A percentile compares a stretch with the other conserved stretches of the same genome.
Conservation (phyloP, 768 basidiomycete genomes). For the Erythrobasidium yunnanense region DNA sequence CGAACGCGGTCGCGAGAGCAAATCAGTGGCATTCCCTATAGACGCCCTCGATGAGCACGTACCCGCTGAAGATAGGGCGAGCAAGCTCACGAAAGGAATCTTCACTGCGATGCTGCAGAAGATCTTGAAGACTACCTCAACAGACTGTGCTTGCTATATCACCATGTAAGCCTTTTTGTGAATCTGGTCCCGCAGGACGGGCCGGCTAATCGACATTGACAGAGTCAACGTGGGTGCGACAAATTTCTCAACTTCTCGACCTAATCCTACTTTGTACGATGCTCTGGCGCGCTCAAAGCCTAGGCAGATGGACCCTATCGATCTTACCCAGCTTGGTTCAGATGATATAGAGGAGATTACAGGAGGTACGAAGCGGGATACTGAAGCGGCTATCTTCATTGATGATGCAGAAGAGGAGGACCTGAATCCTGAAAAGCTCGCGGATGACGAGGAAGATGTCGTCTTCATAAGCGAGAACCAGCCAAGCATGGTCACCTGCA, state of each 20-base stretch:
- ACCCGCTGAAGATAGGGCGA: slow-evolving; percentile 3
- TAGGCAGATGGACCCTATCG: not conserved
- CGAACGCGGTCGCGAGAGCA: slow-evolving; percentile 13
- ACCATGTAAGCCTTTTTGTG: slow-evolving; percentile 4
- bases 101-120: slow-evolving; percentile 13
- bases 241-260: slow-evolving; percentile 6
- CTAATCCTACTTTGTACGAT: not conserved
- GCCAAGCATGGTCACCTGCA: slow-evolving; percentile 2
- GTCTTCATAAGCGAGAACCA: slow-evolving; percentile 14
- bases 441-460: slow-evolving; percentile 7
- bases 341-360: not conserved
- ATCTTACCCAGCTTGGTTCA: not conserved
- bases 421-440: not conserved
- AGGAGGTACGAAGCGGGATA: not conserved
- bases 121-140: not conserved
- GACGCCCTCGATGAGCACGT: slow-evolving; percentile 20
- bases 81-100: not conserved
- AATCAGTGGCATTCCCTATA: slow-evolving; percentile 20
- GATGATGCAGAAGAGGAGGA: not conserved
- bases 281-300: not conserved
- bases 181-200: not conserved
- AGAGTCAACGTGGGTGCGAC: slow-evolving; percentile 17
- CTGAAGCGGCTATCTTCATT: not conserved
- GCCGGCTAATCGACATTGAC: not conserved
- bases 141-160: not conserved